phyloP scores from a whole-genome alignment of 768 basidiomycete species.

The Mycena floridula region DNA sequence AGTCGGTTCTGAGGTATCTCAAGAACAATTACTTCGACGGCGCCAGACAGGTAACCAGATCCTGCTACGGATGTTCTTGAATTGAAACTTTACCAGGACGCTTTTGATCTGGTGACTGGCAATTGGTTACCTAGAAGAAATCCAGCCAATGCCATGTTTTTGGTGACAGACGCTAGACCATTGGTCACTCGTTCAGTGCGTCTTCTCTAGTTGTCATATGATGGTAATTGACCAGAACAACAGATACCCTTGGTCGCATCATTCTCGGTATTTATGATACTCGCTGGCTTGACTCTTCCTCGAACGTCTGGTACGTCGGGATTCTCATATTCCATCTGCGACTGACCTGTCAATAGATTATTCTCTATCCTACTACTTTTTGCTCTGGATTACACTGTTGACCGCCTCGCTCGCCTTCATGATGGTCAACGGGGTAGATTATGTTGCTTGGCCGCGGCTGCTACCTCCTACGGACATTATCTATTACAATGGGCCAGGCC shows the following conservation, averaged over 20 bases:
- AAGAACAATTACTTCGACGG: conserved; percentile 98
- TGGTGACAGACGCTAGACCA: conserved; percentile 78
- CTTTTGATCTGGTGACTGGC: conserved; percentile 91
- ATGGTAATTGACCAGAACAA: neutral
- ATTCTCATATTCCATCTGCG: neutral
- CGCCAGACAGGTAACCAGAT: conserved; percentile 61
- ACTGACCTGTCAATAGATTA: conserved; percentile 48
- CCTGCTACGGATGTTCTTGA: neutral
- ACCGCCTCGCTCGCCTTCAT: conserved; percentile 65
- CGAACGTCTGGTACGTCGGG: conserved; percentile 70
- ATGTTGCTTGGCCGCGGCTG: conserved; percentile 91
- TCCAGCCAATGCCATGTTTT: conserved; percentile 60
- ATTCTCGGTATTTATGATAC: conserved; percentile 84
- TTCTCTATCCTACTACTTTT: conserved; percentile 78
- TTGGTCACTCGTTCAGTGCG: conserved; percentile 77
- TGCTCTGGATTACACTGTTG: conserved; percentile 72
- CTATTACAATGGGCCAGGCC: conserved; percentile 86
- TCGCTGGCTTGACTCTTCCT: conserved; percentile 80
- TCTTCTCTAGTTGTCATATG: conserved; percentile 7
- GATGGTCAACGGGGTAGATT: conserved; percentile 81
- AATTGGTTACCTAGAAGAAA: conserved; percentile 81
- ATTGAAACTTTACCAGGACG: conserved; percentile 81
- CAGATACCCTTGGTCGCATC: conserved; percentile 82
- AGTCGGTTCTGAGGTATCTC: conserved; percentile 78
- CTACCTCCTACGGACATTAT: conserved; percentile 80